These are phyloP conservation scores for Urtica urens DNA, from an alignment of 306 rosid genomes.

Conservation along the genomic window DNA sequence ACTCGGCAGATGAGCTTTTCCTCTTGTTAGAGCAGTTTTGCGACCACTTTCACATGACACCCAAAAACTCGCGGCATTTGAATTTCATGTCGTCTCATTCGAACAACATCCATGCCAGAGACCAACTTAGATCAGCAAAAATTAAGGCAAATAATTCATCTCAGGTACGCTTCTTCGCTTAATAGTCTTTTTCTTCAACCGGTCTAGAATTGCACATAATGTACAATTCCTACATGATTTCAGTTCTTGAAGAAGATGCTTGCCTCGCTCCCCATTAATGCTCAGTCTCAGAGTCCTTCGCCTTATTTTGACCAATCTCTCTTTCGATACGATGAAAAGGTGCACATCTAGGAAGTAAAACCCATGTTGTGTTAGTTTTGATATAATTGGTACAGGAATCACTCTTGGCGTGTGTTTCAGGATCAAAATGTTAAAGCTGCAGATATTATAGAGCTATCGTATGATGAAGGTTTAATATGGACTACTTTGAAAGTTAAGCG, in stretches of 20 bases:
- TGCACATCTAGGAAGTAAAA: no score
- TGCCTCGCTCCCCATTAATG: constrained; percentile 64
- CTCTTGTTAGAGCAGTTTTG: constrained; percentile 75
- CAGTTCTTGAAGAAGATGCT: constrained; percentile 99
- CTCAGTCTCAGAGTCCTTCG: constrained; percentile 94
- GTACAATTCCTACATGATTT: constrained; percentile 14
- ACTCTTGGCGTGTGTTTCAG: no score
- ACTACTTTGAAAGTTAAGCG: no score
- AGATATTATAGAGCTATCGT: no score
- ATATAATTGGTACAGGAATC: no score
- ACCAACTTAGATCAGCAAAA: constrained; percentile 51
- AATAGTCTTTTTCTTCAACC: background rate
- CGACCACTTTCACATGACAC: constrained; percentile 70
- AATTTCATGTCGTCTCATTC: constrained; percentile 89
- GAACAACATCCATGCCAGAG: constrained; percentile 67
- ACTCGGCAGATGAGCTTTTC: constrained; percentile 78
- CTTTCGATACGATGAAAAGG: constrained; percentile 94
- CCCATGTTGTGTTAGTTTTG: no score
- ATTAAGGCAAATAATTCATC: constrained; percentile 59
- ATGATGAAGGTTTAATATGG: no score
- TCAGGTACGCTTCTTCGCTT: constrained; percentile 39
- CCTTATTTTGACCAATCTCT: constrained; percentile 94
- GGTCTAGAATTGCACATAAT: no score
- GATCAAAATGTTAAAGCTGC: no score
- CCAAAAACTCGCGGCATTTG: constrained; percentile 55